Evolutionary conservation across 805 yeast genomes (phyloP).

Genomic region (Cyberlindnera sargentensis): DNA sequence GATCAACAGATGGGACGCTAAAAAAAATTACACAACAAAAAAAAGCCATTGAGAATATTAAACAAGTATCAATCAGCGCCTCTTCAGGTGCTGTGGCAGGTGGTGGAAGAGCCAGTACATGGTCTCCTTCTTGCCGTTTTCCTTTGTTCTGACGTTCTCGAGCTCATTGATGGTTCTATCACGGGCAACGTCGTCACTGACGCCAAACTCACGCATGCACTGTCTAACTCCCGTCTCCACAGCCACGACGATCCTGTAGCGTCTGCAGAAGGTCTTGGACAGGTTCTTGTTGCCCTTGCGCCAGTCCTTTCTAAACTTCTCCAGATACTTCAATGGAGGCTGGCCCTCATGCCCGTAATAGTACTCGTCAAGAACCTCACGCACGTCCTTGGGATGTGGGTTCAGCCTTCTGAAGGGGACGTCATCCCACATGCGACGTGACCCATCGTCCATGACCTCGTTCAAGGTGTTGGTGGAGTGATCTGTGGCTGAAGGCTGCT

Average conservation of each 20-base stretch:
- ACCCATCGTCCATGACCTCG: constrained; percentile 10
- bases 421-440: constrained; percentile 14
- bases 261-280: constrained; percentile 22
- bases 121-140: constrained; percentile 22
- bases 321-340: constrained; percentile 22
- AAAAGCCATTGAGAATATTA: neutral
- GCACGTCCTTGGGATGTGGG: constrained; percentile 21
- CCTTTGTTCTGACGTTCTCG: constrained; percentile 18
- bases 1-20: too few relatives aligned
- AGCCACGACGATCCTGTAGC: constrained; percentile 22
- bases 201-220: constrained; percentile 15
- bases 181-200: constrained; percentile 15
- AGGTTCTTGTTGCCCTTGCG: constrained; percentile 22
- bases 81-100: constrained; percentile 21
- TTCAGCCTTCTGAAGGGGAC: constrained; percentile 17
- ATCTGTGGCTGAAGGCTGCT: constrained; percentile 1
- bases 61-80: constrained; percentile 6
- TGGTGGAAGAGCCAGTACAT: constrained; percentile 27
- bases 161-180: constrained; percentile 19
- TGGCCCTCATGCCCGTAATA: constrained; percentile 23
- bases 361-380: constrained; percentile 24
- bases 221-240: constrained; percentile 19
- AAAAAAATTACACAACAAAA: too few relatives aligned
- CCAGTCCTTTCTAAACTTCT: constrained; percentile 23
- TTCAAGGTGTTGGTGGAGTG: constrained; percentile 3